These are phyloP conservation scores for Hansfordia pulvinata DNA, from an alignment of 2,329 filamentous ascomycete species.

Conservation along the genomic window DNA sequence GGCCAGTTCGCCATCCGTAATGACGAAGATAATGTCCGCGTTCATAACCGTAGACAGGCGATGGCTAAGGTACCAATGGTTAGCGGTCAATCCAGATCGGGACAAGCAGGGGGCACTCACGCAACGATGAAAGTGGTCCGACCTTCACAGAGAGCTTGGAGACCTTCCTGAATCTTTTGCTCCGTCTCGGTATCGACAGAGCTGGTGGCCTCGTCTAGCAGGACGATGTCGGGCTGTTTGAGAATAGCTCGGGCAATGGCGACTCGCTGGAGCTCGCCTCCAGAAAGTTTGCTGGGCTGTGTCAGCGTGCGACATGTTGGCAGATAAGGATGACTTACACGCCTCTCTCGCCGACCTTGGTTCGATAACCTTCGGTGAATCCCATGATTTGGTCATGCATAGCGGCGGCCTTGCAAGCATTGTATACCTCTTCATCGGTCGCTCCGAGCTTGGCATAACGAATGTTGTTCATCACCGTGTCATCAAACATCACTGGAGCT, in stretches of 20 bases:
- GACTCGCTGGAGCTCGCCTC: constrained; percentile 52
- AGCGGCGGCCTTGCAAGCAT: constrained; percentile 36
- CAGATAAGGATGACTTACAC: constrained; percentile 18
- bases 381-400: constrained; percentile 40
- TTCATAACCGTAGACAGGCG: constrained; percentile 59
- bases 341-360: constrained; percentile 37
- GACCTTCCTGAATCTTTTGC: constrained; percentile 50
- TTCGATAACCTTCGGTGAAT: constrained; percentile 38
- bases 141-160: constrained; percentile 41
- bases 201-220: constrained; percentile 70
- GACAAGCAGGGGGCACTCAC: constrained; percentile 20
- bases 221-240: constrained; percentile 60
- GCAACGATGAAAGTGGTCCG: constrained; percentile 57
- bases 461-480: constrained; percentile 40
- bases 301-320: constrained; percentile 8
- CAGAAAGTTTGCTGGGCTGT: constrained; percentile 51
- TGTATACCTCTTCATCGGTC: constrained; percentile 32
- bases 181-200: constrained; percentile 61
- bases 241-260: constrained; percentile 60
- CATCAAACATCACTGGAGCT: constrained; percentile 34
- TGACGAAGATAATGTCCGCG: constrained; percentile 53
- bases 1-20: constrained; percentile 47
- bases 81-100: background rate
- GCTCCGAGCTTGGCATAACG: constrained; percentile 35
- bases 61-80: constrained; percentile 29